Evolutionary conservation across 768 basidiomycete species (phyloP), one percentile per base, ranked within the genome.

Genomic region (Phylloporus arenicola): DNA sequence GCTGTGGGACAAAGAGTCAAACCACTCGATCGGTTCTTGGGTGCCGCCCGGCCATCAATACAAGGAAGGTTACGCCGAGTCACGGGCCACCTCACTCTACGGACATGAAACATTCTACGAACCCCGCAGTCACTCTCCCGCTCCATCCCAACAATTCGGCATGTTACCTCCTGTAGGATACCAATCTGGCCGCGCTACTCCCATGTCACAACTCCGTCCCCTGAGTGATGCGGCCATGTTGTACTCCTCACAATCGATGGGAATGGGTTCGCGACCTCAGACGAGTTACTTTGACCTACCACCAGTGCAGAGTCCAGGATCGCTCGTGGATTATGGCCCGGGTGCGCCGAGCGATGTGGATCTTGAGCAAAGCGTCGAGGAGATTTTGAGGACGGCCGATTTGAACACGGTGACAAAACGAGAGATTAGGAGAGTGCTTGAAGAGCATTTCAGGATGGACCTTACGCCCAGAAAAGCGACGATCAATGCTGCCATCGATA

Each of bases 1-100:
- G 67, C 81, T 96, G 11, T 97, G 93, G 93, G 93, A 96, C 64
- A 92, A 93, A 68, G 93, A 95, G 57, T 93, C 90, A 1, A 94
- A 94, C 61, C 92, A 95, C 68, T 92, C 90, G 53, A 90, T 93
- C 45, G 91, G 91, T 8, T 93, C 90, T 0, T 95, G 91, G 88
- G 84, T 86, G 10, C 91, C 92, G 30, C 89, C 88, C 1, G 71
- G 72, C 35, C 86, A 86, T 62, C 65, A 77, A 56, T 82, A 78
- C 56, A 84, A 81, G 59, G 83, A 86, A 24, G 88, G 82, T 2
- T 89, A 89, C 48, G 75, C 84, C 3, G 85, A 90, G 62, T 88
- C 87, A 4, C 82, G 77, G 14, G 83, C 88, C 8, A 84, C 81
- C 3, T 92, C 89, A 0, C 64, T 92, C 25, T 93, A 93, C 56